Evolutionary conservation across 164 flowering plant genomes (phyloP).

Genomic region (Magnolia sinica): DNA sequence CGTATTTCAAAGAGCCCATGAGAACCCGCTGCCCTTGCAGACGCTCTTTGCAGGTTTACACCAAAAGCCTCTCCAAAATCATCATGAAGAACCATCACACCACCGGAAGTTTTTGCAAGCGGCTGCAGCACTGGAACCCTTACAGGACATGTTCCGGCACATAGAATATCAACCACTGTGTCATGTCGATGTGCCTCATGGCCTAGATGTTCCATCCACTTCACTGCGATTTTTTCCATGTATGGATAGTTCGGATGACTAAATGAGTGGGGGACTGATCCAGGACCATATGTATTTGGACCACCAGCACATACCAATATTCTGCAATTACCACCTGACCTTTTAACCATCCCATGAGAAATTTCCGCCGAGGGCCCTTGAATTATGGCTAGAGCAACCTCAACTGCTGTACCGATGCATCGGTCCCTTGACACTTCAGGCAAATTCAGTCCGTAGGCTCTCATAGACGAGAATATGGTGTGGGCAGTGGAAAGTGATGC

Average conservation of each 20-base stretch:
- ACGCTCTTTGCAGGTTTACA: slow-evolving; percentile 87
- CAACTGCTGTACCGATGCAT: slow-evolving; percentile 84
- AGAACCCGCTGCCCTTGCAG: slow-evolving; percentile 80
- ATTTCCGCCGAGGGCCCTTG: slow-evolving; percentile 88
- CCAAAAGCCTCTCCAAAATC: slow-evolving; percentile 99
- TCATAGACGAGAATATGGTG: slow-evolving; percentile 75
- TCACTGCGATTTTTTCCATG: slow-evolving; percentile 81
- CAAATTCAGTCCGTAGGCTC: slow-evolving; percentile 56
- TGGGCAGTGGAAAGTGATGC: slow-evolving; percentile 79
- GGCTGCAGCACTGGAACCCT: slow-evolving; percentile 84
- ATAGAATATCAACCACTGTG: slow-evolving; percentile 79
- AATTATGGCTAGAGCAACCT: slow-evolving; percentile 83
- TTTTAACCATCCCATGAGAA: slow-evolving; percentile 66
- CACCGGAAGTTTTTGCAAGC: slow-evolving; percentile 90
- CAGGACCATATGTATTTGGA: slow-evolving; percentile 92
- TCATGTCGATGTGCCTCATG: slow-evolving; percentile 62
- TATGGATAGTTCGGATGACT: slow-evolving; percentile 89
- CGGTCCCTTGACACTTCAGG: slow-evolving; percentile 91
- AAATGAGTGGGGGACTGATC: slow-evolving; percentile 85
- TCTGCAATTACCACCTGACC: slow-evolving; percentile 79
- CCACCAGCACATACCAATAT: slow-evolving; percentile 93
- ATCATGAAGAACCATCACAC: slow-evolving; percentile 88
- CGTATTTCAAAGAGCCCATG: slow-evolving; percentile 84
- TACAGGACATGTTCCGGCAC: slow-evolving; percentile 96
- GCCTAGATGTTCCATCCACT: slow-evolving; percentile 95